These are phyloP conservation scores for Sphagnum tenellum DNA, from an alignment of 225 moss, liverwort and hornwort species.

Conservation along the genomic window DNA sequence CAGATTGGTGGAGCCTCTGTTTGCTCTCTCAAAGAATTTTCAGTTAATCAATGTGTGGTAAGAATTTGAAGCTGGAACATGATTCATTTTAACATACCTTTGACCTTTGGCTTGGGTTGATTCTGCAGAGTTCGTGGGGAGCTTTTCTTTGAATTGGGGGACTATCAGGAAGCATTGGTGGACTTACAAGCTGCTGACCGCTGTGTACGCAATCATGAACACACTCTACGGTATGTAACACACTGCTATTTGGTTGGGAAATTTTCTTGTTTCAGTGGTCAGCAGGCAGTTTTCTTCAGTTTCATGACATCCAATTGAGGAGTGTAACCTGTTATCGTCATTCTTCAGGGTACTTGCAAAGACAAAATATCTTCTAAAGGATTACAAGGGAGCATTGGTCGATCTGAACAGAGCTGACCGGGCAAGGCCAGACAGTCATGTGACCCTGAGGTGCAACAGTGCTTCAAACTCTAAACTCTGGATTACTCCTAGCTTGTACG, in stretches of 20 bases:
- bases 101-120: too few relatives aligned
- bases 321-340: background rate
- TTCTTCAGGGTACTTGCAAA: constrained; percentile 26
- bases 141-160: constrained; percentile 31
- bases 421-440: constrained; percentile 33
- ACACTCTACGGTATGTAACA: constrained; percentile 24
- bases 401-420: constrained; percentile 41
- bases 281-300: too few relatives aligned
- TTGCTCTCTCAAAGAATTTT: background rate
- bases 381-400: constrained; percentile 33
- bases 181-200: constrained; percentile 36
- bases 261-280: too few relatives aligned
- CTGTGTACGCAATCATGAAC: constrained; percentile 23
- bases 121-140: constrained; percentile 38
- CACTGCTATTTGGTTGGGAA: too few relatives aligned
- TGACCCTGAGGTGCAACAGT: constrained; percentile 21
- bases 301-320: too few relatives aligned
- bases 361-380: constrained; percentile 32
- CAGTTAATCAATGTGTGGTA: too few relatives aligned
- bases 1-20: background rate
- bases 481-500: too few relatives aligned
- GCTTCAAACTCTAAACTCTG: too few relatives aligned
- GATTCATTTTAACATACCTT: too few relatives aligned
- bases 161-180: constrained; percentile 32
- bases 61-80: too few relatives aligned